Evolutionary conservation across 108 stramenopile genomes (phyloP).

Genomic region (Stephanodiscus triporus): DNA sequence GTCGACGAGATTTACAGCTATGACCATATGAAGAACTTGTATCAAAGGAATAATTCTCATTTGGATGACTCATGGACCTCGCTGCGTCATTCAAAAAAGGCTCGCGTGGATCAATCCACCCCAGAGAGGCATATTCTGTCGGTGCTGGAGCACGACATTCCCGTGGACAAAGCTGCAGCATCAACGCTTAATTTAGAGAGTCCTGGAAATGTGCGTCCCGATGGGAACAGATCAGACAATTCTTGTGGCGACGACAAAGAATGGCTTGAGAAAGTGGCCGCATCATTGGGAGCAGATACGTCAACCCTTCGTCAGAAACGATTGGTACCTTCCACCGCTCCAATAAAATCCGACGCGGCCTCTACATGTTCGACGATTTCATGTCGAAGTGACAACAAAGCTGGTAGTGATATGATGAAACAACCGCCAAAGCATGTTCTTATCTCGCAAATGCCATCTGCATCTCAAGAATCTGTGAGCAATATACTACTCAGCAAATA

Average conservation of each 20-base stretch:
- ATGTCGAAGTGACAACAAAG: not conserved
- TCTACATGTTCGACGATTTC: slow-evolving; percentile 14
- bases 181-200: slow-evolving; percentile 16
- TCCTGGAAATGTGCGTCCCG: not conserved
- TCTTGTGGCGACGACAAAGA: slow-evolving; percentile 20
- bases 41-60: not conserved
- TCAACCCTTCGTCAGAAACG: slow-evolving; percentile 12
- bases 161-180: slow-evolving; percentile 46
- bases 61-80: not conserved
- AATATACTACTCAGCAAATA: slow-evolving; percentile 12
- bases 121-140: slow-evolving; percentile 18
- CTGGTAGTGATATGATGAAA: not conserved
- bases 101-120: slow-evolving; percentile 3
- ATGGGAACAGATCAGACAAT: slow-evolving; percentile 2
- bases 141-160: slow-evolving; percentile 24
- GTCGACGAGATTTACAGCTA: slow-evolving; percentile 13
- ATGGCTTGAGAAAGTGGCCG: slow-evolving; percentile 50
- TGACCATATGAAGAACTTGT: not conserved
- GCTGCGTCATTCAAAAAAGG: not conserved
- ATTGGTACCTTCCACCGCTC: slow-evolving; percentile 1
- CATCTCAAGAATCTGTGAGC: not conserved
- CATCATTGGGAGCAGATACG: slow-evolving; percentile 26
- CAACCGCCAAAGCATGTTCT: slow-evolving; percentile 14
- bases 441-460: slow-evolving; percentile 1
- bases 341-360: not conserved